Conservation (phyloP, 2,329 filamentous ascomycete genomes). For the Aspergillus uvarum region DNA sequence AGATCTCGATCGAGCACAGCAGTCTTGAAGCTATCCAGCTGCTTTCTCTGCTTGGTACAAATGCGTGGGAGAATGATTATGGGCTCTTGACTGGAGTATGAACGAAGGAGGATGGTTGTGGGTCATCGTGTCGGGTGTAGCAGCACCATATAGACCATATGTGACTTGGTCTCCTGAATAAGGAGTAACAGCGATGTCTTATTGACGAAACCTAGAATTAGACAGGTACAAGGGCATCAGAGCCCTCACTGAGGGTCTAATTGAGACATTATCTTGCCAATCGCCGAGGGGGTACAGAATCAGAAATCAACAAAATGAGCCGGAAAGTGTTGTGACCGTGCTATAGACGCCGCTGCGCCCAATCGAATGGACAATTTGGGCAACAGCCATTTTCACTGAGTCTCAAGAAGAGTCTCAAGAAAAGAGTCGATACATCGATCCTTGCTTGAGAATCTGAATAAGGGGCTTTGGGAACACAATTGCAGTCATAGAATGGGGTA, state of each 20-base stretch:
- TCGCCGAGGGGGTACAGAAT: background rate
- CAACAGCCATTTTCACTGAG: background rate
- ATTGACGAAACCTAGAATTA: background rate
- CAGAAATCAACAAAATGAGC: background rate
- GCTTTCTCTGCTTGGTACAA: background rate
- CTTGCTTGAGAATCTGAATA: background rate
- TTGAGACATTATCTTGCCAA: background rate
- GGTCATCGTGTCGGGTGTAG: conserved; percentile 12
- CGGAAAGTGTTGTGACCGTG: conserved; percentile 2
- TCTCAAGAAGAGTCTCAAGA: background rate
- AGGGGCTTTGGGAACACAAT: background rate
- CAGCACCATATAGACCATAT: background rate
- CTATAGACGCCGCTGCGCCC: background rate
- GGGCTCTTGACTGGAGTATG: background rate
- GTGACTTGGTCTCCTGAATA: conserved; percentile 1
- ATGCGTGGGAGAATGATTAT: background rate
- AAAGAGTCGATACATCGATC: background rate
- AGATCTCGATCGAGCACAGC: background rate
- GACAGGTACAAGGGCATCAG: background rate
- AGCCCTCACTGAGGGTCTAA: background rate
- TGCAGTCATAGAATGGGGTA: background rate
- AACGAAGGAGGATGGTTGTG: conserved; percentile 12
- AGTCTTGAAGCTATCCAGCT: background rate
- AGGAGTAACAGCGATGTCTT: conserved; percentile 12
- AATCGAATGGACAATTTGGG: background rate